Conservation (phyloP, 202 grass and related monocot species). For the Eragrostis tef region DNA sequence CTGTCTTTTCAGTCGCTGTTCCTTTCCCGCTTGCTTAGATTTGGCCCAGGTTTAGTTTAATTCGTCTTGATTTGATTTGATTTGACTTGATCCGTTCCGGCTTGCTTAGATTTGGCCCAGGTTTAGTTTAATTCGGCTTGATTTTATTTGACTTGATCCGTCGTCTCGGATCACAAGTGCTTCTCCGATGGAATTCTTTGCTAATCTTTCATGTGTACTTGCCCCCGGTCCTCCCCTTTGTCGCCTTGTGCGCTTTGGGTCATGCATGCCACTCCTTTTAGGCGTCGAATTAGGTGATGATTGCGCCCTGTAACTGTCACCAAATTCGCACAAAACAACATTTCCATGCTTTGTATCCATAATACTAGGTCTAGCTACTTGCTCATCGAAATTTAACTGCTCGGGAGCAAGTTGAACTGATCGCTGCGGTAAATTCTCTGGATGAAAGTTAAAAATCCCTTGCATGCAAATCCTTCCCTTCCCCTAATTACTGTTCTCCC, state of each 20-base stretch:
- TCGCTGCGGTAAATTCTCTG: neutral
- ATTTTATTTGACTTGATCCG: neutral
- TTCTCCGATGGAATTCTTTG: neutral
- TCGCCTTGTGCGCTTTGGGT: slow-evolving; percentile 46
- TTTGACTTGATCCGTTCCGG: slow-evolving; percentile 2
- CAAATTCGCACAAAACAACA: slow-evolving; percentile 33
- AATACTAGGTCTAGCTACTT: neutral
- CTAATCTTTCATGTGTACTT: slow-evolving; percentile 44
- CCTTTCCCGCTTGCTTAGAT: slow-evolving; percentile 27
- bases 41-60: slow-evolving; percentile 38
- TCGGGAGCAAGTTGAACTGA: neutral
- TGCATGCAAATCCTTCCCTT: neutral
- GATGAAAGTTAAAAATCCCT: neutral
- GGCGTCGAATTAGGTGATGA: slow-evolving; percentile 30
- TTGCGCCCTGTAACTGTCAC: slow-evolving; percentile 29
- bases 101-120: slow-evolving; percentile 39
- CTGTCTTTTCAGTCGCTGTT: slow-evolving; percentile 51
- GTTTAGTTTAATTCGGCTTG: slow-evolving; percentile 5
- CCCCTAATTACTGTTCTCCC: neutral
- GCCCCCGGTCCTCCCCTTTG: slow-evolving; percentile 40
- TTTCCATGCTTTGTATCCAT: neutral
- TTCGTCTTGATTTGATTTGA: neutral
- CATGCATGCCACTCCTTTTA: slow-evolving; percentile 12
- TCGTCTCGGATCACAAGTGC: neutral
- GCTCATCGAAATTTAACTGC: neutral